Conservation (phyloP, 1,284 basidiomycete species). For the Flammula alnicola region DNA sequence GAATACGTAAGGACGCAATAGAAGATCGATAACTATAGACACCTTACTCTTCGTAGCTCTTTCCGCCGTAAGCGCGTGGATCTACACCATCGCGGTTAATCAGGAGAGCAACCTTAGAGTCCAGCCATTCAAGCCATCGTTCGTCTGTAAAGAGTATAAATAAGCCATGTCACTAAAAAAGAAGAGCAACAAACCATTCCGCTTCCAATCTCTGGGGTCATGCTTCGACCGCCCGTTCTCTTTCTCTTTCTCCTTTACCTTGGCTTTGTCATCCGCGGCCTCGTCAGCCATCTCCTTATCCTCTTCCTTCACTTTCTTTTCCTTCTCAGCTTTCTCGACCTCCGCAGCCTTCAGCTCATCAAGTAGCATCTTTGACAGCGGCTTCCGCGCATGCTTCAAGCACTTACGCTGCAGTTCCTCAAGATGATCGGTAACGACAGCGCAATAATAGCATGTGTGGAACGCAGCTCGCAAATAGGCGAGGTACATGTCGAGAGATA, state of each 20-base stretch:
- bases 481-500: conserved; percentile 85
- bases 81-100: conserved; percentile 80
- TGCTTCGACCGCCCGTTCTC: conserved; percentile 27
- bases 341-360: conserved; percentile 58
- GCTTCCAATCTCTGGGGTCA: conserved; percentile 65
- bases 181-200: conserved; percentile 57
- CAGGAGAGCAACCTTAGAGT: conserved; percentile 80
- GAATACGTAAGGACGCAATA: conserved; percentile 18
- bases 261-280: conserved; percentile 46
- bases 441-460: conserved; percentile 95
- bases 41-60: conserved; percentile 86
- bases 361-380: conserved; percentile 58
- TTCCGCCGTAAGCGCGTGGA: conserved; percentile 85
- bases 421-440: conserved; percentile 86
- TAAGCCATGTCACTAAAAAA: conserved; percentile 16
- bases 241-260: conserved; percentile 47
- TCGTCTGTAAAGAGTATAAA: conserved; percentile 58
- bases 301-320: conserved; percentile 41
- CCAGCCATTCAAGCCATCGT: conserved; percentile 86
- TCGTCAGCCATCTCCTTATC: conserved; percentile 28
- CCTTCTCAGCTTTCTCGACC: conserved; percentile 44
- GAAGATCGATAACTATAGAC: background rate
- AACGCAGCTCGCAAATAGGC: conserved; percentile 84
- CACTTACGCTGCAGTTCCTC: conserved; percentile 95
- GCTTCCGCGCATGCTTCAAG: conserved; percentile 86